These are phyloP conservation scores for Strigomonas galati DNA, from an alignment of 208 protist genomes.

Conservation along the genomic window DNA sequence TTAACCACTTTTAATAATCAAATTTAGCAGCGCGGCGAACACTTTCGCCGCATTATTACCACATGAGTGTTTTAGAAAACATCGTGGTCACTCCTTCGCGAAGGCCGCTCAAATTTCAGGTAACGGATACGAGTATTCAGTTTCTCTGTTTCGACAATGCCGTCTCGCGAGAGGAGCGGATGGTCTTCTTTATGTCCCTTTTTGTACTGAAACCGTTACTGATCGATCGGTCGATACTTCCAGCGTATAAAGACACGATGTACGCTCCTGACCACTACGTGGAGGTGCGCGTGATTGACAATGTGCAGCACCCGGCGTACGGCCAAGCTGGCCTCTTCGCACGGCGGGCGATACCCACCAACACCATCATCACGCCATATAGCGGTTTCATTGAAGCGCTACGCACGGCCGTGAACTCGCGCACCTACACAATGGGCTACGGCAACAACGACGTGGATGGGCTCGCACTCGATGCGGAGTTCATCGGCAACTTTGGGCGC, in stretches of 20 bases:
- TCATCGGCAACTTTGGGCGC: slow-evolving; percentile 83
- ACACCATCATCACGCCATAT: slow-evolving; percentile 79
- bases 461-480: slow-evolving; percentile 85
- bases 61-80: slow-evolving; percentile 8
- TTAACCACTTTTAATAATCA: too few relatives aligned
- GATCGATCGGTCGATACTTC: slow-evolving; percentile 34
- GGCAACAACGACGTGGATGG: slow-evolving; percentile 70
- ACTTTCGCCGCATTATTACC: too few relatives aligned
- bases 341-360: slow-evolving; percentile 51
- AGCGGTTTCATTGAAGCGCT: slow-evolving; percentile 82
- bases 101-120: slow-evolving; percentile 67
- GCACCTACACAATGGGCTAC: slow-evolving; percentile 90
- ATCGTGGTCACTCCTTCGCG: slow-evolving; percentile 61
- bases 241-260: slow-evolving; percentile 27
- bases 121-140: slow-evolving; percentile 41
- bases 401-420: slow-evolving; percentile 72
- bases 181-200: slow-evolving; percentile 63
- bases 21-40: too few relatives aligned
- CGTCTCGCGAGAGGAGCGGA: slow-evolving; percentile 65
- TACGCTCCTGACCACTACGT: slow-evolving; percentile 76
- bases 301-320: slow-evolving; percentile 78
- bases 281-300: slow-evolving; percentile 77
- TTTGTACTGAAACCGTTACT: slow-evolving; percentile 48
- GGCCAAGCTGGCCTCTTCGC: slow-evolving; percentile 86
- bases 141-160: slow-evolving; percentile 76